Conservation (phyloP, 2,329 filamentous ascomycete species). For the Pseudofabraea citricarpa region DNA sequence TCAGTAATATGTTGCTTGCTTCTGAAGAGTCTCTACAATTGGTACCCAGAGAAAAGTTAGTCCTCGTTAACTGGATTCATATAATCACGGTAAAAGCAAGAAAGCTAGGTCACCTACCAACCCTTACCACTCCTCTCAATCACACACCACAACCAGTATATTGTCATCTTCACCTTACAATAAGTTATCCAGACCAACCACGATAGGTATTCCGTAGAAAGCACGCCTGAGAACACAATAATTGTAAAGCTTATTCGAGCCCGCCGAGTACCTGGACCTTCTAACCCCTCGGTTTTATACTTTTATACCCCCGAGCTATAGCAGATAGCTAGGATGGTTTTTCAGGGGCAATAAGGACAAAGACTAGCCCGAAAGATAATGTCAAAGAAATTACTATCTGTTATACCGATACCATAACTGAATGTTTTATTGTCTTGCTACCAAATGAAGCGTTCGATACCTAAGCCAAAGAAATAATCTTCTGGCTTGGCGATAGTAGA, state of each 20-base stretch:
- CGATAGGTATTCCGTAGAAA: conserved; percentile 64
- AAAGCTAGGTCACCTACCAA: too few relatives aligned
- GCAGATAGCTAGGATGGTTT: conserved; percentile 74
- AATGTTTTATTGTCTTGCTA: conserved; percentile 65
- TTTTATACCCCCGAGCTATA: conserved; percentile 69
- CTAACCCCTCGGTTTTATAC: conserved; percentile 68
- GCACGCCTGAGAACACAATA: conserved; percentile 41
- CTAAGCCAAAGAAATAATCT: conserved; percentile 56
- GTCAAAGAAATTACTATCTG: conserved; percentile 76
- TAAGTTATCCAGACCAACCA: too few relatives aligned
- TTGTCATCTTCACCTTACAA: too few relatives aligned
- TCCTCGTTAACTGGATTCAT: too few relatives aligned
- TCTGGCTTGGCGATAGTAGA: conserved; percentile 72
- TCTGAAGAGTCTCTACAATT: too few relatives aligned
- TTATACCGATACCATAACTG: conserved; percentile 83
- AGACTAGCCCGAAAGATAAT: conserved; percentile 43
- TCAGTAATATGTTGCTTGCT: too few relatives aligned
- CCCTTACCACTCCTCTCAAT: too few relatives aligned
- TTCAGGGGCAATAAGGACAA: conserved; percentile 57
- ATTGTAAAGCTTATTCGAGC: conserved; percentile 61
- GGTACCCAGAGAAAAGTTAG: too few relatives aligned
- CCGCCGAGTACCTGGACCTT: conserved; percentile 64
- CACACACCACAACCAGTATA: too few relatives aligned
- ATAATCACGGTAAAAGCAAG: too few relatives aligned
- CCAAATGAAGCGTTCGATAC: conserved; percentile 62